These are phyloP conservation scores for Globisporangium takayamanum DNA, from an alignment of 352 stramenopile genomes.

Conservation along the genomic window DNA sequence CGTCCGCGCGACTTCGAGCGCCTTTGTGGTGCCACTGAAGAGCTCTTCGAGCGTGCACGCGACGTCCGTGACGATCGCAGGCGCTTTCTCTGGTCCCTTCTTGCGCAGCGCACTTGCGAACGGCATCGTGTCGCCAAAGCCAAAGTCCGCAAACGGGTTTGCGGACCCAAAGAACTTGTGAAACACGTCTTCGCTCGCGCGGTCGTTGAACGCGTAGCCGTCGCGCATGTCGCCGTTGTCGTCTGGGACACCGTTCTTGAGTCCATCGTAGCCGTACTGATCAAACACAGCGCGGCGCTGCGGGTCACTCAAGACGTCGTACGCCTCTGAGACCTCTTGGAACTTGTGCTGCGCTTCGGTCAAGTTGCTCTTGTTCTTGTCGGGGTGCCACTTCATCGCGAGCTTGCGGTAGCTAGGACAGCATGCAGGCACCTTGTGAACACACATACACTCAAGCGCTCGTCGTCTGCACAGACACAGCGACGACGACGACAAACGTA, in stretches of 20 bases:
- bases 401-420: slow-evolving; percentile 85
- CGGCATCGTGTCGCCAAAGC: slow-evolving; percentile 81
- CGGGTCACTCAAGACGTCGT: slow-evolving; percentile 91
- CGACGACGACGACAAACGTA: slow-evolving; percentile 6
- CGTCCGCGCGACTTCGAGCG: slow-evolving; percentile 77
- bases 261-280: slow-evolving; percentile 91
- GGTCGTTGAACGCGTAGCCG: slow-evolving; percentile 87
- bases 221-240: slow-evolving; percentile 70
- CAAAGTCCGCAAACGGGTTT: slow-evolving; percentile 90
- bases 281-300: slow-evolving; percentile 91
- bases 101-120: slow-evolving; percentile 79
- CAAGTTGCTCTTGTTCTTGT: slow-evolving; percentile 91
- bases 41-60: slow-evolving; percentile 89
- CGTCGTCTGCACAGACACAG: neutral
- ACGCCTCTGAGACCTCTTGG: slow-evolving; percentile 93
- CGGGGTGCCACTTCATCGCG: slow-evolving; percentile 92
- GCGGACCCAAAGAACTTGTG: slow-evolving; percentile 89
- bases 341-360: slow-evolving; percentile 89
- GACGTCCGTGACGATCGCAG: slow-evolving; percentile 65
- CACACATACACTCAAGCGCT: neutral
- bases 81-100: slow-evolving; percentile 63
- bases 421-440: neutral
- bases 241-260: slow-evolving; percentile 86
- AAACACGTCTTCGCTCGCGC: slow-evolving; percentile 89
- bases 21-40: slow-evolving; percentile 87